Evolutionary conservation across 306 rosid genomes (phyloP).

Genomic region (Cicer yamashitae): DNA sequence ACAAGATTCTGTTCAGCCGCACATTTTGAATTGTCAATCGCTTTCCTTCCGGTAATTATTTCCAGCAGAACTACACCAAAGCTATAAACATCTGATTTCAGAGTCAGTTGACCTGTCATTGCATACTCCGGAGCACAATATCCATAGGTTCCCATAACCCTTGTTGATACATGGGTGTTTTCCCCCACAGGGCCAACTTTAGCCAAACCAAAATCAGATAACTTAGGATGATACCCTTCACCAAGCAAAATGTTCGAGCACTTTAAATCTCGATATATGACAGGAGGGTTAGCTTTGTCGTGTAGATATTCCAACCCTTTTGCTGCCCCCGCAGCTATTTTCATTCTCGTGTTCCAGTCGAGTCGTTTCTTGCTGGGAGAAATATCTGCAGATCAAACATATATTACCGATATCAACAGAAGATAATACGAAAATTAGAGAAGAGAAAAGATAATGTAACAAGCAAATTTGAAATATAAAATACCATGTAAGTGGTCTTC

Average conservation of each 20-base stretch:
- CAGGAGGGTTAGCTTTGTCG: slow-evolving; percentile 95
- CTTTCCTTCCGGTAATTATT: slow-evolving; percentile 91
- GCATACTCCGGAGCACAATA: slow-evolving; percentile 97
- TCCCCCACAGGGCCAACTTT: slow-evolving; percentile 97
- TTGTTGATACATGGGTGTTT: slow-evolving; percentile 89
- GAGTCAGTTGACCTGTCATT: slow-evolving; percentile 88
- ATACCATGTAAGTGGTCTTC: slow-evolving; percentile 93
- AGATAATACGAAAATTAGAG: slow-evolving; percentile 24
- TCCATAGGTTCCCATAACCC: slow-evolving; percentile 96
- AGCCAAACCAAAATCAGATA: slow-evolving; percentile 95
- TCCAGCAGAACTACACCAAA: slow-evolving; percentile 95
- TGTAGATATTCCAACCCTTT: slow-evolving; percentile 89
- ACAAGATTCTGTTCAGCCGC: slow-evolving; percentile 92
- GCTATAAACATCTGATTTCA: slow-evolving; percentile 95
- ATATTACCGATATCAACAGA: slow-evolving; percentile 28
- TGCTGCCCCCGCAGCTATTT: slow-evolving; percentile 92
- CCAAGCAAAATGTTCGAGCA: slow-evolving; percentile 93
- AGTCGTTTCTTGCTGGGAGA: slow-evolving; percentile 72
- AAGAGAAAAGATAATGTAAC: background rate
- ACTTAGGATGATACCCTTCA: slow-evolving; percentile 82
- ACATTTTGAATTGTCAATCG: slow-evolving; percentile 77
- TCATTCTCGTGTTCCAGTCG: slow-evolving; percentile 93
- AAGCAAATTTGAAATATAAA: slow-evolving; percentile 27
- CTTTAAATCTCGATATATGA: slow-evolving; percentile 89
- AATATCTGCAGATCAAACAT: slow-evolving; percentile 64